These are phyloP conservation scores for Myxozyma vanderwaltii DNA, from an alignment of 805 yeast genomes.

Conservation along the genomic window DNA sequence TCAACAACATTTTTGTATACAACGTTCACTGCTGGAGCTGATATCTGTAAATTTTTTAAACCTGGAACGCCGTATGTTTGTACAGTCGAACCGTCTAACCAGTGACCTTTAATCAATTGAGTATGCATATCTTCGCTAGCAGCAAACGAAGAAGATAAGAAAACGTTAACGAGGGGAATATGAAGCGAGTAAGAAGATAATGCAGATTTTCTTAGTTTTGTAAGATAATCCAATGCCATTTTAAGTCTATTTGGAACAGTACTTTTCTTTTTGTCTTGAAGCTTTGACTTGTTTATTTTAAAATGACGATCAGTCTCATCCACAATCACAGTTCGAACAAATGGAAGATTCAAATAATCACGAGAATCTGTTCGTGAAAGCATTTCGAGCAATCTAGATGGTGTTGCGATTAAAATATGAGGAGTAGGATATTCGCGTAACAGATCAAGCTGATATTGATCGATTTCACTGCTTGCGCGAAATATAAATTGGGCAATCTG, in stretches of 20 bases:
- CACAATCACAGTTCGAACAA: slow-evolving; percentile 28
- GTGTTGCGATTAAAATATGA: slow-evolving; percentile 58
- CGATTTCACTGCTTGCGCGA: slow-evolving; percentile 37
- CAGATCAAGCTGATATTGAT: slow-evolving; percentile 36
- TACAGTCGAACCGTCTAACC: neutral
- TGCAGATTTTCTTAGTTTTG: slow-evolving; percentile 2
- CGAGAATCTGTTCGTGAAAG: slow-evolving; percentile 21
- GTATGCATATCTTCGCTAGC: slow-evolving; percentile 4
- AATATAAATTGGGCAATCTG: slow-evolving; percentile 38
- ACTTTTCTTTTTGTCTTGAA: neutral
- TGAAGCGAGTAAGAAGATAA: slow-evolving; percentile 15
- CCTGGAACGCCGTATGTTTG: slow-evolving; percentile 11
- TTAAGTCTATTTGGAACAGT: neutral
- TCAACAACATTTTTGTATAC: neutral
- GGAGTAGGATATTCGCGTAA: slow-evolving; percentile 39
- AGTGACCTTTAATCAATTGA: neutral
- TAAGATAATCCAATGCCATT: slow-evolving; percentile 15
- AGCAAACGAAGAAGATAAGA: slow-evolving; percentile 16
- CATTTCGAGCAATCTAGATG: slow-evolving; percentile 53
- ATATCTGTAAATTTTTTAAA: neutral
- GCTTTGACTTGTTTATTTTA: neutral
- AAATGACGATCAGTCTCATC: slow-evolving; percentile 35
- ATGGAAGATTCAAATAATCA: slow-evolving; percentile 12
- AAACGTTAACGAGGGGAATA: slow-evolving; percentile 4
- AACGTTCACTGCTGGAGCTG: neutral